phyloP scores from a whole-genome alignment of 768 basidiomycete species.

The Mycena venus region DNA sequence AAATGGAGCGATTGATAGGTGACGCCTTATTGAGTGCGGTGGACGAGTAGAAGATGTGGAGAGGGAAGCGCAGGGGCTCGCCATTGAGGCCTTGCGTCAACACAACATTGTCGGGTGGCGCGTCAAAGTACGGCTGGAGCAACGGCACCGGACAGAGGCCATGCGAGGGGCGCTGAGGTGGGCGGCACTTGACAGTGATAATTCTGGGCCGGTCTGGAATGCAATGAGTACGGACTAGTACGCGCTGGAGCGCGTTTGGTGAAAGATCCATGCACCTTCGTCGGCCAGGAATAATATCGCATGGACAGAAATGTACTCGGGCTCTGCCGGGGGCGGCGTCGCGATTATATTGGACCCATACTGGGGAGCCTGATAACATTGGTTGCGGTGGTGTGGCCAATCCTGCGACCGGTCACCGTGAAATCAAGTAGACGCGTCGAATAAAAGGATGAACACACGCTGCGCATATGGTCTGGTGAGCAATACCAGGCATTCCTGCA shows the following conservation, averaged over 20 bases:
- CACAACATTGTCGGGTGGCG: slow-evolving; percentile 73
- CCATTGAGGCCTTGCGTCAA: slow-evolving; percentile 87
- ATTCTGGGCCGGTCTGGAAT: slow-evolving; percentile 87
- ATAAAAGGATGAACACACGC: slow-evolving; percentile 60
- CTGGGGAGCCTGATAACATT: slow-evolving; percentile 71
- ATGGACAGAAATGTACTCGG: slow-evolving; percentile 74
- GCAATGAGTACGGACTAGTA: no score
- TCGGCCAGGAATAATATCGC: slow-evolving; percentile 83
- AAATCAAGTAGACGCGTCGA: background rate
- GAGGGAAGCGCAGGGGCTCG: slow-evolving; percentile 86
- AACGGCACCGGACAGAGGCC: slow-evolving; percentile 82
- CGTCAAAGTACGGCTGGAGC: no score
- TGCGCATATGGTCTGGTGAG: slow-evolving; percentile 79
- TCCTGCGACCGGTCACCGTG: slow-evolving; percentile 63
- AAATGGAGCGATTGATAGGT: no score
- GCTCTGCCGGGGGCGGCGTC: slow-evolving; percentile 81
- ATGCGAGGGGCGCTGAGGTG: slow-evolving; percentile 75
- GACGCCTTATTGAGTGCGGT: no score
- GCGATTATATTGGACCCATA: slow-evolving; percentile 74
- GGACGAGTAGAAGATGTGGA: no score
- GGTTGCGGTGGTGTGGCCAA: slow-evolving; percentile 85
- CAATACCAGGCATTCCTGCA: slow-evolving; percentile 90
- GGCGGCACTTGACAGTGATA: slow-evolving; percentile 78
- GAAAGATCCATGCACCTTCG: slow-evolving; percentile 63
- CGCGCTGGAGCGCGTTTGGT: no score